Conservation (phyloP, 2,329 filamentous ascomycete genomes). For the Acephala macrosclerotiorum region DNA sequence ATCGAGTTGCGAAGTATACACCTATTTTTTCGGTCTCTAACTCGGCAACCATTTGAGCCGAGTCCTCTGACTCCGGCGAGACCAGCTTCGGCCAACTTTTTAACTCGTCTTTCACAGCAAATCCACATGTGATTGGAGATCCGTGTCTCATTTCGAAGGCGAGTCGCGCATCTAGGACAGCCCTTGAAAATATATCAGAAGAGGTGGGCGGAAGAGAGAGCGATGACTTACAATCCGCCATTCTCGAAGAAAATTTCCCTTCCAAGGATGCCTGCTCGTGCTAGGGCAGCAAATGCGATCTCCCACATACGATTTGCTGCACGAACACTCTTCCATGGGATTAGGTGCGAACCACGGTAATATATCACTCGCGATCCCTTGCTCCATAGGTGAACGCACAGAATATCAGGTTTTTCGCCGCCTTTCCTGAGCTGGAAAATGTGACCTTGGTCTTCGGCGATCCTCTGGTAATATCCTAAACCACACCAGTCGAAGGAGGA, state of each 20-base stretch:
- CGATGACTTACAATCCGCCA: slow-evolving; percentile 19
- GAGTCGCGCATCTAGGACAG: slow-evolving; percentile 16
- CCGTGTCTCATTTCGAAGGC: slow-evolving; percentile 16
- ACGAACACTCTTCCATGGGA: slow-evolving; percentile 12
- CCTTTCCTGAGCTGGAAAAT: slow-evolving; percentile 16
- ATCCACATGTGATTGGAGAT: slow-evolving; percentile 16
- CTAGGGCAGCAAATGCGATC: slow-evolving; percentile 16
- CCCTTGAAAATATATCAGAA: slow-evolving; percentile 17
- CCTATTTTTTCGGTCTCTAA: too few relatives aligned
- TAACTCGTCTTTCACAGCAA: slow-evolving; percentile 12
- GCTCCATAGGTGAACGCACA: slow-evolving; percentile 20
- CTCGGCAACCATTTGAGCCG: too few relatives aligned
- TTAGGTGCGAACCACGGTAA: slow-evolving; percentile 17
- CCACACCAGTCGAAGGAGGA: slow-evolving; percentile 11
- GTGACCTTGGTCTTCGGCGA: slow-evolving; percentile 14
- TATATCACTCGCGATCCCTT: slow-evolving; percentile 19
- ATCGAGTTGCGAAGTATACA: too few relatives aligned
- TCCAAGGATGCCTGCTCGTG: slow-evolving; percentile 12
- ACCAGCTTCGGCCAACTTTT: slow-evolving; percentile 11
- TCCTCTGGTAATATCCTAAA: slow-evolving; percentile 12
- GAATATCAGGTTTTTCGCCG: slow-evolving; percentile 11
- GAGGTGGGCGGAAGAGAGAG: slow-evolving; percentile 3
- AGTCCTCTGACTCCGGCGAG: slow-evolving; percentile 10
- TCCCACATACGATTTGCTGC: slow-evolving; percentile 20
- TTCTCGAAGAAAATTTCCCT: slow-evolving; percentile 17